Evolutionary conservation across 2,329 filamentous ascomycete species (phyloP).

Genomic region (Aureobasidium melanogenum): DNA sequence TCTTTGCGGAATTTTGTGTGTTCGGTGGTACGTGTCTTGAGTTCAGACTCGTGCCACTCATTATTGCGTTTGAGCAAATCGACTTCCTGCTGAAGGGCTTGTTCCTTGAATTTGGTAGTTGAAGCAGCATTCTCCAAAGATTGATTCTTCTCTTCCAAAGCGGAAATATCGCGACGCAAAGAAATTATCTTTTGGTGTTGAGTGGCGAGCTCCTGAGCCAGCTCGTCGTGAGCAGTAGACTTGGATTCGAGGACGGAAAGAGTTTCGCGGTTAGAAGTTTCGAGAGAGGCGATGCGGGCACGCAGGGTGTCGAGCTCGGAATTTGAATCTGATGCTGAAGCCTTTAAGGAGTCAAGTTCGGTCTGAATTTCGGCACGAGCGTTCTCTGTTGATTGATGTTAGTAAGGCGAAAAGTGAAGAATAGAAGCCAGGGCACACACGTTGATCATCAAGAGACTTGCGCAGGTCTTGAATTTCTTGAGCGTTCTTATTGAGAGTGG

Average conservation of each 20-base stretch:
- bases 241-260: slow-evolving; percentile 84
- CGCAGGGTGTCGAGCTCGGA: slow-evolving; percentile 69
- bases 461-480: slow-evolving; percentile 76
- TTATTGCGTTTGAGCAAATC: slow-evolving; percentile 81
- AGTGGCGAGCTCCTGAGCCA: slow-evolving; percentile 76
- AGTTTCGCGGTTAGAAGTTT: slow-evolving; percentile 87
- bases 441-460: slow-evolving; percentile 72
- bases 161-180: slow-evolving; percentile 71
- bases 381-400: slow-evolving; percentile 47
- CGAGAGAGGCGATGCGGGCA: slow-evolving; percentile 74
- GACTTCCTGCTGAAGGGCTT: slow-evolving; percentile 81
- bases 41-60: slow-evolving; percentile 86
- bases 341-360: slow-evolving; percentile 69
- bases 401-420: slow-evolving; percentile 11
- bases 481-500: slow-evolving; percentile 70
- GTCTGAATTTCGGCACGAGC: slow-evolving; percentile 66
- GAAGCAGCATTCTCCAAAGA: slow-evolving; percentile 69
- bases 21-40: slow-evolving; percentile 83
- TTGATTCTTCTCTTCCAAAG: slow-evolving; percentile 76
- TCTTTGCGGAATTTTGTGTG: slow-evolving; percentile 88
- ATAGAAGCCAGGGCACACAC: slow-evolving; percentile 37
- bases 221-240: slow-evolving; percentile 72
- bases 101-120: slow-evolving; percentile 81
- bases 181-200: slow-evolving; percentile 84
- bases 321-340: slow-evolving; percentile 62